These are phyloP conservation scores for Rhizopus stolonifer DNA, from an alignment of 371 early-diverging fungal species.

Conservation along the genomic window DNA sequence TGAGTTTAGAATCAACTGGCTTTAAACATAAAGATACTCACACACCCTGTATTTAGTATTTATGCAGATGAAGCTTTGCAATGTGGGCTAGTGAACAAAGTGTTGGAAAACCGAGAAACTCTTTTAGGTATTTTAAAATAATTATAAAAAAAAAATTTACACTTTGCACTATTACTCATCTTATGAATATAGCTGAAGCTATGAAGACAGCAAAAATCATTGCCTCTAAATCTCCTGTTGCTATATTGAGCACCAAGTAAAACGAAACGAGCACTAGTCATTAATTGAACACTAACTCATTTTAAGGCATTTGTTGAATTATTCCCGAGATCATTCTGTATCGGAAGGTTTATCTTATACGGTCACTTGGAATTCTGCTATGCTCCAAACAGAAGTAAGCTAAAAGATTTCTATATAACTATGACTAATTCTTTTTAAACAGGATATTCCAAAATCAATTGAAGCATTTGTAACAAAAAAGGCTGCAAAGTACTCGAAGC, in stretches of 20 bases:
- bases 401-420: neutral
- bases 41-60: conserved; percentile 38
- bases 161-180: neutral
- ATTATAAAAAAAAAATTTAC: neutral
- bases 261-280: neutral
- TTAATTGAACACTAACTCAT: neutral
- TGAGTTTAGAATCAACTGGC: conserved; percentile 23
- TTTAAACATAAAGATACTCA: neutral
- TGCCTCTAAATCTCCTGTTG: conserved; percentile 90
- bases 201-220: conserved; percentile 74
- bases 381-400: conserved; percentile 72
- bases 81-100: conserved; percentile 76
- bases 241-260: conserved; percentile 85
- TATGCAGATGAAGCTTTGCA: conserved; percentile 76
- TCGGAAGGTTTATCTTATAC: conserved; percentile 87
- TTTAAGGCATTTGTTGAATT: conserved; percentile 80
- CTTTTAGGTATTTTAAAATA: conserved; percentile 33
- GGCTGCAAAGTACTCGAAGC: conserved; percentile 60
- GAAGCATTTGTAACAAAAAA: conserved; percentile 59
- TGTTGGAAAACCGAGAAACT: conserved; percentile 58
- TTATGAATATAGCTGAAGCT: conserved; percentile 55
- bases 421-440: neutral
- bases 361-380: conserved; percentile 83
- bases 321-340: conserved; percentile 88
- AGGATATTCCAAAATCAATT: conserved; percentile 62